phyloP scores from a whole-genome alignment of 805 yeast species.

The Clavispora santaluciae region DNA sequence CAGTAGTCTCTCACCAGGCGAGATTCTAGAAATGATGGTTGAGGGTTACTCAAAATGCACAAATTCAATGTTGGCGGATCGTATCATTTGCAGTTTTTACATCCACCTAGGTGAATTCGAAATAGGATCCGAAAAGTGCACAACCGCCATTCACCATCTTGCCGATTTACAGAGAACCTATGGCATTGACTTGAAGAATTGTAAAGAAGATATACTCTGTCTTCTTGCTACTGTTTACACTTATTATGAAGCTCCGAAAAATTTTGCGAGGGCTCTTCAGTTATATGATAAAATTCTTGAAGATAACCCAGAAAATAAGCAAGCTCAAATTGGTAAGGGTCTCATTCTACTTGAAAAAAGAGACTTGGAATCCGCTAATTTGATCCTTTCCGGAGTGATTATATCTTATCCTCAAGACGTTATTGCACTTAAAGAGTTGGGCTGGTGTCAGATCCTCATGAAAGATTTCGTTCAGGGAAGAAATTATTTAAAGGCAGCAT shows the following conservation, averaged over 20 bases:
- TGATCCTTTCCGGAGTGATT: constrained; percentile 48
- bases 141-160: constrained; percentile 52
- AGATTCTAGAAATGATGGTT: constrained; percentile 44
- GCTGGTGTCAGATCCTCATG: constrained; percentile 70
- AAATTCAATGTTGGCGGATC: constrained; percentile 52
- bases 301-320: constrained; percentile 36
- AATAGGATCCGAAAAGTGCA: constrained; percentile 55
- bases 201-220: constrained; percentile 57
- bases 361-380: constrained; percentile 50
- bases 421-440: constrained; percentile 62
- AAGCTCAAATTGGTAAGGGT: constrained; percentile 79
- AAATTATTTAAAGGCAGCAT: constrained; percentile 39
- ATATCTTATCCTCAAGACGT: constrained; percentile 44
- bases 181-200: constrained; percentile 44
- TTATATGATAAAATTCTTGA: constrained; percentile 60
- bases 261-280: constrained; percentile 67
- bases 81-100: constrained; percentile 60
- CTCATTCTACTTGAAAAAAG: constrained; percentile 66
- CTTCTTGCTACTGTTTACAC: constrained; percentile 74
- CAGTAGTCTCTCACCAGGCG: constrained; percentile 39
- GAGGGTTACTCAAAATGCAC: constrained; percentile 43
- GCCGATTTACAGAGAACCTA: constrained; percentile 43
- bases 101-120: constrained; percentile 59
- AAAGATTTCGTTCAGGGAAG: constrained; percentile 51
- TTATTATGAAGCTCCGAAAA: constrained; percentile 86